phyloP scores from a whole-genome alignment of 805 yeast species.

The Teunomyces barrocoloradensis region DNA sequence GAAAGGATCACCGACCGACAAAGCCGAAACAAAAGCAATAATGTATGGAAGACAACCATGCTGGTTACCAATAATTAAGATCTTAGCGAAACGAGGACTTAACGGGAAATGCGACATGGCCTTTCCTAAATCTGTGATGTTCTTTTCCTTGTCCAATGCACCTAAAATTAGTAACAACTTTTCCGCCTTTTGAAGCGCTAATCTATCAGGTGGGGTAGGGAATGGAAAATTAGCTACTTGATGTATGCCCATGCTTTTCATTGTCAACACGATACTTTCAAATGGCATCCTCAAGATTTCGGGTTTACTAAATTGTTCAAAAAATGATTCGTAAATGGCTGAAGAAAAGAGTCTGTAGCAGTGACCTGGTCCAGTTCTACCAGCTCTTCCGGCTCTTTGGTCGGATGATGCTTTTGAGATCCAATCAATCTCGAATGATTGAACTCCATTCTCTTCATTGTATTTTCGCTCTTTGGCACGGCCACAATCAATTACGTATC shows the following conservation, averaged over 20 bases:
- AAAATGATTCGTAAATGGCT: constrained; percentile 87
- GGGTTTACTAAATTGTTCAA: constrained; percentile 78
- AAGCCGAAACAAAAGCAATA: constrained; percentile 87
- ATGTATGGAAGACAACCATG: constrained; percentile 80
- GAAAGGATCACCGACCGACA: constrained; percentile 93
- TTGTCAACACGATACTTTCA: constrained; percentile 89
- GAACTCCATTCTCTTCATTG: constrained; percentile 84
- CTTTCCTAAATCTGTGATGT: constrained; percentile 74
- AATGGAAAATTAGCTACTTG: constrained; percentile 90
- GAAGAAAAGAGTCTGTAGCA: constrained; percentile 90
- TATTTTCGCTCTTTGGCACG: constrained; percentile 84
- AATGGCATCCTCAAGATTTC: constrained; percentile 95
- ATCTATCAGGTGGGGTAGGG: constrained; percentile 85
- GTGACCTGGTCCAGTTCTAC: constrained; percentile 98
- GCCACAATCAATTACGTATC: constrained; percentile 95
- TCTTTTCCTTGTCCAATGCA: constrained; percentile 60
- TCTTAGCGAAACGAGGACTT: constrained; percentile 90
- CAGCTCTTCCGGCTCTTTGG: constrained; percentile 96
- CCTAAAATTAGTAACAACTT: constrained; percentile 68
- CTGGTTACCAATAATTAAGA: constrained; percentile 85
- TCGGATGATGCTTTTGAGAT: constrained; percentile 92
- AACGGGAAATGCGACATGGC: constrained; percentile 90
- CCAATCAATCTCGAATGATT: constrained; percentile 90
- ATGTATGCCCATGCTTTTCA: constrained; percentile 97
- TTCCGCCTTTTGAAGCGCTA: constrained; percentile 61